Evolutionary conservation across 441 rosid genomes (phyloP), one percentile per base, ranked within the genome.

Genomic region (Erysimum pusillum): DNA sequence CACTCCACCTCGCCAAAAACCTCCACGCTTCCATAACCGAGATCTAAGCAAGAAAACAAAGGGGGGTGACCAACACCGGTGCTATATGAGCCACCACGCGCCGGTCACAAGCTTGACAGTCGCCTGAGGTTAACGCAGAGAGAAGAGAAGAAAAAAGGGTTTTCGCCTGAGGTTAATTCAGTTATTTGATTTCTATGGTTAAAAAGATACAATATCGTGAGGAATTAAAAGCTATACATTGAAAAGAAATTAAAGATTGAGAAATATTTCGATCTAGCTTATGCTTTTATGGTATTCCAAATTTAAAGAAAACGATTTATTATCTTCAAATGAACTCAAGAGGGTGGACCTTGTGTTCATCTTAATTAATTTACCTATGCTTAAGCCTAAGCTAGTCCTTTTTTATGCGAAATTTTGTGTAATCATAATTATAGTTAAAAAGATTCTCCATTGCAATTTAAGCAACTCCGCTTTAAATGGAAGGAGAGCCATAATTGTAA

Each of bases 281-380:
- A 1, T 60, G 45, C 25, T 59, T 49, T 65, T 13, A 6, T 67
- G 46, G 63, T 67, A 67, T 49, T 39, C 63, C 68, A 49, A 38
- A 68, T 51, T 68, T 12, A 7, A 68, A 51, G 54, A 49, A 15
- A 67, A 32, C 28, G 18, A 68, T 42, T 41, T 18, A 76, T 18
- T 41, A 51, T 67, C 69, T 61, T 76, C 56, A 52, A 51, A 51
- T 61, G 57, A 68, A 69, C 79, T 52, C 79, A 61, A 76, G 57
- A 76, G 8, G 44, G 75, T 76, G 61, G 79, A 69, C 79, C 58
- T 32, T 52, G 56, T 65, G 22, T 38, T 66, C 60, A 48, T 49
- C 46, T 48, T 17, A 52, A 51, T 20, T 22, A 7, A 31, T 18
- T 15, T 63, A 41, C 69, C 11, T 34, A 52, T 68, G 69, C 46